Conservation (phyloP, 257 asterid species). For the Fraxinus quadrangulata region DNA sequence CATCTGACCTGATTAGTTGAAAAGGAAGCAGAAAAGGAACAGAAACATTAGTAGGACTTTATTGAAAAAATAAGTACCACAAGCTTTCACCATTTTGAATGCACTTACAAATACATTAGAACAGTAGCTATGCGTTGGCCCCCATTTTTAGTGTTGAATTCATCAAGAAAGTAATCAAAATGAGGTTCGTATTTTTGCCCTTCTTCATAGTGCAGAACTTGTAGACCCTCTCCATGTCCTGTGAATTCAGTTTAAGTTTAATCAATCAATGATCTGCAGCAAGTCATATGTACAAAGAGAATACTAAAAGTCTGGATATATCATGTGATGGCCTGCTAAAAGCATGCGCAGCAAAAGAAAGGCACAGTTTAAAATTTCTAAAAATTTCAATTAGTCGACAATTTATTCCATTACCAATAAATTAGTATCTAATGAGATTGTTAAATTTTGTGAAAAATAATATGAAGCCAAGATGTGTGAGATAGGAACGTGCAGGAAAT, state of each 20-base stretch:
- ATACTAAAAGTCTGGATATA: slow-evolving; percentile 8
- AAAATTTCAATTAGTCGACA: background rate
- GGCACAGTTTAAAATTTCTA: background rate
- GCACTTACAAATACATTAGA: slow-evolving; percentile 84
- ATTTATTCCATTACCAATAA: background rate
- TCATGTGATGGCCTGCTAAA: slow-evolving; percentile 15
- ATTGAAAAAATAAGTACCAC: background rate
- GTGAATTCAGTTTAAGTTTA: slow-evolving; percentile 26
- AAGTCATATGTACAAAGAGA: background rate
- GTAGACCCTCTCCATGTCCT: slow-evolving; percentile 93
- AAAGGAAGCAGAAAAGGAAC: background rate
- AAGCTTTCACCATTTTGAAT: slow-evolving; percentile 5
- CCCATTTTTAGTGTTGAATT: slow-evolving; percentile 76
- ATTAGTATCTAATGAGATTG: background rate
- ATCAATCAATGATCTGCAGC: slow-evolving; percentile 20
- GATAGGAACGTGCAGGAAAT: background rate
- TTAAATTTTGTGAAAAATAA: background rate
- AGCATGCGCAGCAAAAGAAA: background rate
- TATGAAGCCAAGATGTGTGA: background rate
- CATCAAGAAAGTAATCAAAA: slow-evolving; percentile 76
- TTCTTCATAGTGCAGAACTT: slow-evolving; percentile 80
- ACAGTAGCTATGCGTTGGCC: slow-evolving; percentile 92
- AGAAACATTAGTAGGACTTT: background rate
- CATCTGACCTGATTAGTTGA: slow-evolving; percentile 69
- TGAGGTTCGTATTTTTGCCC: slow-evolving; percentile 96